A percentile compares a stretch with the other conserved stretches of the same genome.
Conservation (phyloP, 805 yeast genomes). For the Myxozyma vanderwaltii region DNA sequence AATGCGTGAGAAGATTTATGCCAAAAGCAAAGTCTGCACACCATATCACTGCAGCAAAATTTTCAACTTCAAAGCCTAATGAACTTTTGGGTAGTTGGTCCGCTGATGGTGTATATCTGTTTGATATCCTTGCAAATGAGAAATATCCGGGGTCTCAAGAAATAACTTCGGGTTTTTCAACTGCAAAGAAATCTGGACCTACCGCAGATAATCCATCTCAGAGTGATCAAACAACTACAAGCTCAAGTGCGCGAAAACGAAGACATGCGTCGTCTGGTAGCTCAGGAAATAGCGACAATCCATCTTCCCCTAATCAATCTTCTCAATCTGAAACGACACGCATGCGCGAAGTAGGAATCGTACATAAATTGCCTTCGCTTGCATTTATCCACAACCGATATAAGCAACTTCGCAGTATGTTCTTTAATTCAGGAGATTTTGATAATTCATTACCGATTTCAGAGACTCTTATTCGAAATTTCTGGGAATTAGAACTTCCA, state of each 20-base stretch:
- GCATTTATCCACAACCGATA: neutral
- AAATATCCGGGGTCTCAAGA: neutral
- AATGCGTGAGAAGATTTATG: slow-evolving; percentile 32
- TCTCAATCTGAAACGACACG: neutral
- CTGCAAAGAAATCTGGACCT: neutral
- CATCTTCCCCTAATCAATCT: neutral
- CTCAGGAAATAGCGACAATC: neutral
- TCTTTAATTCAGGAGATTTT: neutral
- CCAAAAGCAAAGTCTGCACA: slow-evolving; percentile 12
- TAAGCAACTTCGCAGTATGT: neutral
- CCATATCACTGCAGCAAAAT: slow-evolving; percentile 29
- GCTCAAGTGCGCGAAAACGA: neutral
- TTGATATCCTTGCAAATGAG: slow-evolving; percentile 22
- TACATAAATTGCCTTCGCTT: neutral
- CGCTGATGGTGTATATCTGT: slow-evolving; percentile 28
- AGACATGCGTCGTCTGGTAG: neutral
- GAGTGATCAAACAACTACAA: neutral
- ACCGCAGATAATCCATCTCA: neutral
- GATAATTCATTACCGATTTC: neutral
- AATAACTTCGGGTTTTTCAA: neutral
- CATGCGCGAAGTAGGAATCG: neutral
- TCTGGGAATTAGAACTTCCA: slow-evolving; percentile 5
- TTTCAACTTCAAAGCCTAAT: slow-evolving; percentile 26
- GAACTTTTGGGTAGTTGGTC: slow-evolving; percentile 34
- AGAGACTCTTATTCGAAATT: neutral